Evolutionary conservation across 495 filamentous ascomycete genomes (phyloP).

Genomic region (Aspergillus steynii): DNA sequence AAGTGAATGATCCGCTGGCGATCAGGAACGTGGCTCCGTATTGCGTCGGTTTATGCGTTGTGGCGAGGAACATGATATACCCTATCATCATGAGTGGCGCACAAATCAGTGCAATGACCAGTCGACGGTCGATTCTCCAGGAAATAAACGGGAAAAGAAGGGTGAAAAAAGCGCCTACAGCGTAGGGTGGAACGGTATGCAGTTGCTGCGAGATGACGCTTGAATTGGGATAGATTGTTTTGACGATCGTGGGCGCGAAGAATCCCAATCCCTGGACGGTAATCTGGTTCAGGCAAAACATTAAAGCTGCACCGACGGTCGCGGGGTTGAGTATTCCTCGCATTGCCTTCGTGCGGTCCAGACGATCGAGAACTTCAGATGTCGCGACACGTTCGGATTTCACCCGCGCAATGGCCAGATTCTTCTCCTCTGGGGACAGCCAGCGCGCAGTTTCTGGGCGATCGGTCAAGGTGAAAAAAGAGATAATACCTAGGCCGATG

Average conservation of each 20-base stretch:
- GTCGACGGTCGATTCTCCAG: slow-evolving; percentile 56
- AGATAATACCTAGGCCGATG: slow-evolving; percentile 55
- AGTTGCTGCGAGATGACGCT: slow-evolving; percentile 61
- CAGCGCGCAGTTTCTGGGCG: slow-evolving; percentile 64
- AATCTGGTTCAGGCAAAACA: slow-evolving; percentile 56
- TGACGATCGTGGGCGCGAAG: slow-evolving; percentile 71
- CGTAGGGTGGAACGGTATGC: slow-evolving; percentile 70
- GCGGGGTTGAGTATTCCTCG: slow-evolving; percentile 52
- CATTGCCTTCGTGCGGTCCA: slow-evolving; percentile 44
- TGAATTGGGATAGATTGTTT: slow-evolving; percentile 57
- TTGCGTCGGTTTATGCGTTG: not conserved
- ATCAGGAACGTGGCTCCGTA: slow-evolving; percentile 13
- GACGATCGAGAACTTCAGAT: slow-evolving; percentile 57
- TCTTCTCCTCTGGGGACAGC: slow-evolving; percentile 61
- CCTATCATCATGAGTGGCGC: slow-evolving; percentile 9
- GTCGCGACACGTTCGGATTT: slow-evolving; percentile 63
- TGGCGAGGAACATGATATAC: slow-evolving; percentile 10
- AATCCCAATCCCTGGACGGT: slow-evolving; percentile 60
- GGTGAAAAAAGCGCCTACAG: slow-evolving; percentile 67
- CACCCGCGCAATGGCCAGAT: slow-evolving; percentile 59
- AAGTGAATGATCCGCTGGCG: slow-evolving; percentile 31
- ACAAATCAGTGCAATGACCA: slow-evolving; percentile 9
- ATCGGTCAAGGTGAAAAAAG: slow-evolving; percentile 67
- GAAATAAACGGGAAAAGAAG: slow-evolving; percentile 60
- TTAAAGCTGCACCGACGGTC: slow-evolving; percentile 43